Evolutionary conservation across 2,329 filamentous ascomycete species (phyloP), one percentile per base, ranked within the genome.

Genomic region (Trichophaea hybrida): DNA sequence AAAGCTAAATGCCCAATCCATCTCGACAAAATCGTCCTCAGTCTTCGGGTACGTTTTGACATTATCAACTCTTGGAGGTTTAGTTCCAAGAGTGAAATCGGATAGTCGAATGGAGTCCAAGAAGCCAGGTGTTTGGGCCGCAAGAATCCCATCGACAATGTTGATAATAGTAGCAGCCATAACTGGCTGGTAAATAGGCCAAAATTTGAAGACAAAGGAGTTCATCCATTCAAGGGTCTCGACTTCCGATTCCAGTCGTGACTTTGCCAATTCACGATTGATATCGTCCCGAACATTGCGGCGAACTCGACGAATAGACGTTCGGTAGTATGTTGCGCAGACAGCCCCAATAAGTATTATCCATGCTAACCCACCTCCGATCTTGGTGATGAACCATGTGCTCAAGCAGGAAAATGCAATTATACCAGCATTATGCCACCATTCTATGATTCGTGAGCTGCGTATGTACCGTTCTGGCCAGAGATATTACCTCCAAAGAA

Each of bases 1-100:
- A 75, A 98, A 98, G 77, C 91, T 97, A 74, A 98, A 98, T 70
- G 94, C 95, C 93, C 93, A 98, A 72, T 98, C 93, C 93, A 98
- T 98, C 69, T 97, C 81, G 46, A 98, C 88, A 60, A 90, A 84
- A 70, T 98, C 93, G 64, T 96, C 90, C 67, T 96, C 88, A 1
- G 87, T 88, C 73, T 93, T 94, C 60, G 91, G 91, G 68, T 98
- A 96, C 0, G 93, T 95, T 77, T 95, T 97, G 73, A 98, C 93
- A 70, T 97, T 90, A 74, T 98, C 93, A 77, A 98, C 81, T 34
- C 93, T 83, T 5, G 94, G 94, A 33, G 93, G 91, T 74, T 98
- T 98, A 6, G 87, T 90, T 59, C 93, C 93, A 12, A 98, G 80
- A 0, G 90, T 88, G 72, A 98, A 98, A 0, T 85, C 91, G 74